Percentiles rank a stretch among this genome's conserved stretches.
Evolutionary conservation across 345 rosid genomes (phyloP).

Genomic region (Streptanthus diversifolius): DNA sequence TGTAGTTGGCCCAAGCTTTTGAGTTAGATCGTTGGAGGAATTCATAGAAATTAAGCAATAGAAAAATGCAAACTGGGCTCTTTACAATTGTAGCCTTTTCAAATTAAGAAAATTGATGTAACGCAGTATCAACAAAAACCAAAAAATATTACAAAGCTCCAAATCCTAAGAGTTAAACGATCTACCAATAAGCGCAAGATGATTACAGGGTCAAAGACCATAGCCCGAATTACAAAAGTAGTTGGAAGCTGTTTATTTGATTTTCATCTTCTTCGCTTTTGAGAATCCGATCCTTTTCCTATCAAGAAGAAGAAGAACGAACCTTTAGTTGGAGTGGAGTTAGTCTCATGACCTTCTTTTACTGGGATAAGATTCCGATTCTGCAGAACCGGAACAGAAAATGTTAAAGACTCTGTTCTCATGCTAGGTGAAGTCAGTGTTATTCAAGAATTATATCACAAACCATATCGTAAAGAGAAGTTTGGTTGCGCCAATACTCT

Average conservation of each 20-base stretch:
- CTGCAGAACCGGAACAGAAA: slow-evolving; percentile 8
- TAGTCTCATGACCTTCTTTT: not conserved
- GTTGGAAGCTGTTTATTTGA: not conserved
- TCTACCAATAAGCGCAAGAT: not conserved
- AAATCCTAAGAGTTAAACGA: not conserved
- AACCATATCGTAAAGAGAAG: slow-evolving; percentile 59
- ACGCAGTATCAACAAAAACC: not conserved
- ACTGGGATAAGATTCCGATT: slow-evolving; percentile 18
- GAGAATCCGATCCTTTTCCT: slow-evolving; percentile 17
- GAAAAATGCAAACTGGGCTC: not conserved
- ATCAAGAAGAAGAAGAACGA: slow-evolving; percentile 9
- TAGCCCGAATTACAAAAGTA: not conserved
- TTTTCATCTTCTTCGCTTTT: slow-evolving; percentile 15
- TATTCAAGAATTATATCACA: not conserved
- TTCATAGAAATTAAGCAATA: not conserved
- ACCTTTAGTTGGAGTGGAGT: slow-evolving; percentile 18
- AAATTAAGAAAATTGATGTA: not conserved
- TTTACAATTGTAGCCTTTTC: not conserved
- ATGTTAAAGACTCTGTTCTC: not conserved
- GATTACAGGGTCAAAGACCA: not conserved
- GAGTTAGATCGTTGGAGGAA: not conserved
- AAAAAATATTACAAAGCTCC: not conserved
- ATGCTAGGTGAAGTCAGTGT: not conserved
- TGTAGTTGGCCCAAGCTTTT: no score
- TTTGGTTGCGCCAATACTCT: slow-evolving; percentile 83